These are phyloP conservation scores for Chytriomyces sp. DNA, from an alignment of 192 early-diverging fungal species.

Conservation along the genomic window DNA sequence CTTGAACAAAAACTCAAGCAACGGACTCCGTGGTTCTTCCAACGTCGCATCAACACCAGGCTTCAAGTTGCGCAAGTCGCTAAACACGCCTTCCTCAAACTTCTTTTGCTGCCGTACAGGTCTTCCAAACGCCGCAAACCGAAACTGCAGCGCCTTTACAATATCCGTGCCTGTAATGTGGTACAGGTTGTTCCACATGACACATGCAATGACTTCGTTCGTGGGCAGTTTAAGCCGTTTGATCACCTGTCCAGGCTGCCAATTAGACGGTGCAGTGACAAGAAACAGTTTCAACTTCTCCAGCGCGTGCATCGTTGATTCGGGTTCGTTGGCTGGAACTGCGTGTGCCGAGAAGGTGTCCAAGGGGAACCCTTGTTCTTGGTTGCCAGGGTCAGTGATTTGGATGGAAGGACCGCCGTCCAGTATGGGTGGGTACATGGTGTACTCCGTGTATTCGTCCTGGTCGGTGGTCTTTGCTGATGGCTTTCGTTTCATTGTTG, in stretches of 20 bases:
- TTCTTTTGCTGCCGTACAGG: conserved; percentile 85
- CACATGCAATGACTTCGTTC: conserved; percentile 89
- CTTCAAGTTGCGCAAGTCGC: conserved; percentile 92
- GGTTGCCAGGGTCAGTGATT: no score
- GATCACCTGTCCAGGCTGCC: conserved; percentile 65
- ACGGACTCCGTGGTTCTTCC: conserved; percentile 93
- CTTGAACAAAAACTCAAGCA: conserved; percentile 93
- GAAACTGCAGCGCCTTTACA: conserved; percentile 84
- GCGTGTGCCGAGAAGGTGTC: neutral
- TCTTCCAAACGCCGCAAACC: conserved; percentile 88
- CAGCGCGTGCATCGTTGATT: neutral
- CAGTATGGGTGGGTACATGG: no score
- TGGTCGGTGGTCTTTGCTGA: no score
- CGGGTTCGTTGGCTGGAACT: no score
- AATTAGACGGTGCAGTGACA: conserved; percentile 71
- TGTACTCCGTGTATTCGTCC: no score
- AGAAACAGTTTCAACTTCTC: conserved; percentile 47
- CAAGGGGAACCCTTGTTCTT: no score
- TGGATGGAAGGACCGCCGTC: no score
- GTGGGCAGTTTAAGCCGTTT: conserved; percentile 73
- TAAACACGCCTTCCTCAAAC: conserved; percentile 98
- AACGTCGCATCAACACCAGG: conserved; percentile 91
- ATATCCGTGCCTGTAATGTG: conserved; percentile 98
- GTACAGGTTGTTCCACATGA: conserved; percentile 90
- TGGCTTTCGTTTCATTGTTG: no score